Evolutionary conservation across 352 stramenopile genomes (phyloP).

Genomic region (Globisporangium solare): DNA sequence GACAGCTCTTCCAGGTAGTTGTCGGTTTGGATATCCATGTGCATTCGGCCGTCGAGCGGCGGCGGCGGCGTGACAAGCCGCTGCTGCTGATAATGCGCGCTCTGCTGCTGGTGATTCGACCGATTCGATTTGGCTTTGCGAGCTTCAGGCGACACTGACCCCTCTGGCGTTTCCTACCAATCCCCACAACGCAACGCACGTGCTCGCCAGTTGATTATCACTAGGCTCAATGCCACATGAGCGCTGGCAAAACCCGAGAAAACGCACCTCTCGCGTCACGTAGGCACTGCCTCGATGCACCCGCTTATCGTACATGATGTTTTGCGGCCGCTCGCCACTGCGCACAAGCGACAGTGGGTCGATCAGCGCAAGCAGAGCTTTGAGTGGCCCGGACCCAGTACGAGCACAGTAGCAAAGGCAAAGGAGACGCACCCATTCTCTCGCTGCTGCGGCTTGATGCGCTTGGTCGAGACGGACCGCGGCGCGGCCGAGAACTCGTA

Average conservation of each 20-base stretch:
- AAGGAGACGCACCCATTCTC: conserved; percentile 38
- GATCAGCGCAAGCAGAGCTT: too few relatives aligned
- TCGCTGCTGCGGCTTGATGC: conserved; percentile 36
- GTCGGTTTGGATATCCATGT: conserved; percentile 95
- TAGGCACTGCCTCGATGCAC: conserved; percentile 94
- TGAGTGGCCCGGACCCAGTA: too few relatives aligned
- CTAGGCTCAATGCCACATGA: neutral
- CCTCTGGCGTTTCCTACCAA: conserved; percentile 30
- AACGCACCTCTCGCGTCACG: conserved; percentile 50
- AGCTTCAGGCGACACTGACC: neutral
- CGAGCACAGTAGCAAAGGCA: neutral
- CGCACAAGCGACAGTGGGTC: neutral
- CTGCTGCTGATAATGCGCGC: conserved; percentile 19
- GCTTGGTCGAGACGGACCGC: conserved; percentile 71
- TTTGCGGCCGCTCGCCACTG: conserved; percentile 57
- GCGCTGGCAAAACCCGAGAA: neutral
- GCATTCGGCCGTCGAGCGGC: conserved; percentile 75
- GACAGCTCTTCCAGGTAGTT: conserved; percentile 93
- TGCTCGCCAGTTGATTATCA: too few relatives aligned
- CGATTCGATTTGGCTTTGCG: conserved; percentile 9
- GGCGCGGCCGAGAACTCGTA: conserved; percentile 73
- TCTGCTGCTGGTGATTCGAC: neutral
- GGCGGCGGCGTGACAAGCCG: conserved; percentile 76
- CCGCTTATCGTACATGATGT: conserved; percentile 94
- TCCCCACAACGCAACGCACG: too few relatives aligned